Conservation (phyloP, 2,329 filamentous ascomycete species). For the Nannizziopsis arthrosporioides region DNA sequence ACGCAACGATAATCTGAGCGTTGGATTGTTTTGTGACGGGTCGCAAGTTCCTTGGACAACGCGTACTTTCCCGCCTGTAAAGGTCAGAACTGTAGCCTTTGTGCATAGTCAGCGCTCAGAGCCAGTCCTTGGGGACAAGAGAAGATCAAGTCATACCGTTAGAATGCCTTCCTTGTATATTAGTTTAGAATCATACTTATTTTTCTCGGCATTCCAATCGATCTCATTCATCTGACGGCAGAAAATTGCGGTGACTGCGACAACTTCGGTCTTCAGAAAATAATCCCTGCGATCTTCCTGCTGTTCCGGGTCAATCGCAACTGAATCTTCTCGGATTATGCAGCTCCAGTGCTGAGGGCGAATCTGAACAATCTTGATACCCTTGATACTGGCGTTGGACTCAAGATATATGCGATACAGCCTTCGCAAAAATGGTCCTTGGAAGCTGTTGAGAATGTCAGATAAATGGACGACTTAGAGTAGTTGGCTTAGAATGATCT, state of each 20-base stretch:
- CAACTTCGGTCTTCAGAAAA: conserved; percentile 12
- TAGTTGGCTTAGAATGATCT: conserved; percentile 1
- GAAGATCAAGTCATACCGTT: conserved; percentile 9
- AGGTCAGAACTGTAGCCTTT: conserved; percentile 13
- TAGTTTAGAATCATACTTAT: conserved; percentile 7
- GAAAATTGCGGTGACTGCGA: conserved; percentile 12
- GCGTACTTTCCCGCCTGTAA: conserved; percentile 7
- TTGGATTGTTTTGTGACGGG: conserved; percentile 9
- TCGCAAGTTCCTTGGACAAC: conserved; percentile 12
- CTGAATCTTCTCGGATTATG: conserved; percentile 8
- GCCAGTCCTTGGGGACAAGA: conserved; percentile 2
- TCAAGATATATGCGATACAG: conserved; percentile 3
- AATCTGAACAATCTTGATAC: background rate
- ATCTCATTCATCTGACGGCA: conserved; percentile 14
- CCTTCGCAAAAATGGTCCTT: conserved; percentile 8
- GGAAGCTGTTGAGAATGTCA: conserved; percentile 6
- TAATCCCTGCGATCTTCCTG: conserved; percentile 7
- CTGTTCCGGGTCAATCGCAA: background rate
- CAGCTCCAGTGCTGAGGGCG: conserved; percentile 11
- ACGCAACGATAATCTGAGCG: conserved; percentile 11
- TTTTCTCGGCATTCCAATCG: conserved; percentile 8
- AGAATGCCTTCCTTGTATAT: conserved; percentile 12
- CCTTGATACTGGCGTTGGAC: background rate
- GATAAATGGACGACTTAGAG: background rate
- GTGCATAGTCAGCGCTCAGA: background rate